phyloP scores from a whole-genome alignment of 305 asterid genomes.

The Fraxinus baroniana region DNA sequence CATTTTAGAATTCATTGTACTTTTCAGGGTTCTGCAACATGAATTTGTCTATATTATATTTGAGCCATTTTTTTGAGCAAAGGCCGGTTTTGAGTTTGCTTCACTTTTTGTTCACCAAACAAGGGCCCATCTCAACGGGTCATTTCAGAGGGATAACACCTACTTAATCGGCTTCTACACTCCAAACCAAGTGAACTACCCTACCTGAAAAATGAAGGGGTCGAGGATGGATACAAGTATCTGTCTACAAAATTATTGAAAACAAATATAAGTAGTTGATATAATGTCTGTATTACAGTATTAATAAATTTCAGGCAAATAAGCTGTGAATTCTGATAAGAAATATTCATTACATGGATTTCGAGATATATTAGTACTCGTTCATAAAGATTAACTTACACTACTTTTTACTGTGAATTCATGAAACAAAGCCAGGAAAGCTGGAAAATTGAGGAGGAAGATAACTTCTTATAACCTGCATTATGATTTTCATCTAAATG shows the following conservation, averaged over 20 bases:
- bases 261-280: neutral
- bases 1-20: conserved; percentile 11
- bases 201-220: neutral
- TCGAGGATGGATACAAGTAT: neutral
- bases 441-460: neutral
- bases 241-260: neutral
- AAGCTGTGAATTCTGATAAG: neutral
- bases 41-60: neutral
- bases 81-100: neutral
- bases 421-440: neutral
- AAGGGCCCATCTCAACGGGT: neutral
- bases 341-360: neutral
- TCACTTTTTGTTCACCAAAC: neutral
- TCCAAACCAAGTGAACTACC: neutral
- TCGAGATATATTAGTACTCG: neutral
- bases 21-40: neutral
- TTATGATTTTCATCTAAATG: no score
- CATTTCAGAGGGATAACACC: neutral
- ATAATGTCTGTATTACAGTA: neutral
- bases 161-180: neutral
- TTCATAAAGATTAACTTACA: neutral
- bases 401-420: neutral
- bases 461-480: neutral
- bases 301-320: neutral
- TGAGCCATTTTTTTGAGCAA: neutral